Conservation (phyloP, 495 filamentous ascomycete genomes). For the Xylaria castorea region DNA sequence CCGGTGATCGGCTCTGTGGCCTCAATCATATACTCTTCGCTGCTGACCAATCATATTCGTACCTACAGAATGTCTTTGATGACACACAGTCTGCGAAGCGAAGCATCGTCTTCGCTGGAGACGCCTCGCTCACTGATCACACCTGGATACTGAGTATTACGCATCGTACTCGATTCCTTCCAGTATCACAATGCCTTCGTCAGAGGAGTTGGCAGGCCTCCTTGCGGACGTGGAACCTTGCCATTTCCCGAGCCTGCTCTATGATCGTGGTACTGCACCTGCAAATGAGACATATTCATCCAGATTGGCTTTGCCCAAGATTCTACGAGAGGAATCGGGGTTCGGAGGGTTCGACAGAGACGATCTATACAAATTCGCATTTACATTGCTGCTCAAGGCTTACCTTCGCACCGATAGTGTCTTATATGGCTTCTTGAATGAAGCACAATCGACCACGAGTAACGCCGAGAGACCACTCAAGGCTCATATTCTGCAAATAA, state of each 20-base stretch:
- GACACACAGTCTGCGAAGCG: neutral
- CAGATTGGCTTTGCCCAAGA: neutral
- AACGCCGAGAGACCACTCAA: neutral
- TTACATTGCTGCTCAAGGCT: slow-evolving; percentile 1
- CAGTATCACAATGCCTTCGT: slow-evolving; percentile 1
- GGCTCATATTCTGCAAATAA: neutral
- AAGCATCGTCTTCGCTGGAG: neutral
- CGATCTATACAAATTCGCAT: neutral
- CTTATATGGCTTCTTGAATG: slow-evolving; percentile 4
- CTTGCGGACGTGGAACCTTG: neutral
- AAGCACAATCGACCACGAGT: neutral
- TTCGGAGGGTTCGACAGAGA: neutral
- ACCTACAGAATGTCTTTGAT: neutral
- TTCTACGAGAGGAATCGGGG: neutral
- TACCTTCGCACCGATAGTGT: slow-evolving; percentile 2
- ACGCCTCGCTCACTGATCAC: neutral
- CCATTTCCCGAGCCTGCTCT: slow-evolving; percentile 4
- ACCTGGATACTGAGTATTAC: neutral
- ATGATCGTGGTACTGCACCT: slow-evolving; percentile 6
- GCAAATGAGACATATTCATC: neutral
- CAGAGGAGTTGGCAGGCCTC: neutral
- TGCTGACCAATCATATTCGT: neutral
- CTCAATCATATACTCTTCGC: neutral
- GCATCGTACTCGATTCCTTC: neutral
- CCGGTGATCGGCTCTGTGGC: neutral